Base-by-base conservation (phyloP, 768 basidiomycete species). In the Rhodosporidiobolus sp. region DNA sequence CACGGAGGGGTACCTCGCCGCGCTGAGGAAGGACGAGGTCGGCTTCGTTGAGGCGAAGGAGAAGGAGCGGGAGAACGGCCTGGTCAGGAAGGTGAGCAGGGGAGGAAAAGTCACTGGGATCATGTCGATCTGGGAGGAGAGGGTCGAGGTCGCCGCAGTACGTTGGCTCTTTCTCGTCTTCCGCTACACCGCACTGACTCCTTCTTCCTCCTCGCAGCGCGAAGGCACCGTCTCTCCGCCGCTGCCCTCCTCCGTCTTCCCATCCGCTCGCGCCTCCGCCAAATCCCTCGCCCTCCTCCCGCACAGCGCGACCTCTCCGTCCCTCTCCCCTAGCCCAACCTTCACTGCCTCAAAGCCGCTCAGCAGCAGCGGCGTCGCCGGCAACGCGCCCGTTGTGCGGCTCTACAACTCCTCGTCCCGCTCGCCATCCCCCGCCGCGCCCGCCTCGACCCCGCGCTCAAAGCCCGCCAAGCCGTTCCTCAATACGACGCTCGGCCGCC, bases 401-500 rank as follows among this genome's bases (percentile, higher is more conserved):
- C 38, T 43, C 38, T 43, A 55, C 30, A 28, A 5, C 20, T 11
- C 30, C 34, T 1, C 35, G 35, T 43, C 52, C 1, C 24, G 20
- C 53, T 50, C 34, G 52, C 48, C 49, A 49, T 12, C 20, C 22
- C 26, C n/a, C 57, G 28, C 49, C 61, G 1, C 34, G n/a, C 30
- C 28, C n/a, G 22, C 48, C 61, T 54, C 26, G 30, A 19, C 28
- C 43, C 49, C 28, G 30, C 35, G 65, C 20, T 32, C 71, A 0
- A 45, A 55, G 1, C 57, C 67, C 9, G 73, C 73, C 5, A 63
- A 63, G 26, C 68, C 69, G 1, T 75, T 75, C 66, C 65, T 75
- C 53, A 75, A 71, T 63, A 71, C 74, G 32, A 75, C 74, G 0
- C 58, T 71, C 22, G 69, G 69, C 5, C 65, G 65, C 12, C 28